phyloP scores from a whole-genome alignment of 176 grass and related monocot genomes.

The Oryza rufipogon region DNA sequence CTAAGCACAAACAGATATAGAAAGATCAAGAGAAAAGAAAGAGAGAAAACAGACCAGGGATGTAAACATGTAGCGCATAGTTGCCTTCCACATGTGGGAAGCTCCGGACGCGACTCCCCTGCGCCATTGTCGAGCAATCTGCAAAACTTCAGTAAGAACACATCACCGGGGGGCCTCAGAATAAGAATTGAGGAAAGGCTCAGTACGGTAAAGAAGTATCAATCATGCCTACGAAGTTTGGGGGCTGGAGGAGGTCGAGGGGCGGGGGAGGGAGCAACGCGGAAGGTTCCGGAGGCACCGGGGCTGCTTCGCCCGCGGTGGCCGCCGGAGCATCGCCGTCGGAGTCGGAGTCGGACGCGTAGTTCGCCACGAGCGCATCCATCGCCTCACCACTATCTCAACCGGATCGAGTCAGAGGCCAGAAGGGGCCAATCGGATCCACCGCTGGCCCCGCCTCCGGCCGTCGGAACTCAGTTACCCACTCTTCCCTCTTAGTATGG shows the following conservation, averaged over 20 bases:
- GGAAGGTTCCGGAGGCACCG: conserved; percentile 10
- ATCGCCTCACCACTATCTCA: conserved; percentile 21
- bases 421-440: neutral
- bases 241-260: conserved; percentile 74
- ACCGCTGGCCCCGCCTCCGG: no score
- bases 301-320: neutral
- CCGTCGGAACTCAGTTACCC: no score
- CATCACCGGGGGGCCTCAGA: conserved; percentile 17
- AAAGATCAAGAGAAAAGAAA: neutral
- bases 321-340: conserved; percentile 33
- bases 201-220: neutral
- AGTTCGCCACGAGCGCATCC: conserved; percentile 69
- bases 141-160: conserved; percentile 41
- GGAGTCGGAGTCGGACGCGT: conserved; percentile 65
- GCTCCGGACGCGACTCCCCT: conserved; percentile 75
- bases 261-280: conserved; percentile 65
- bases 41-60: conserved; percentile 56
- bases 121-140: conserved; percentile 70
- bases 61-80: conserved; percentile 82
- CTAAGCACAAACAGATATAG: neutral
- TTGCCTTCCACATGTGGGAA: conserved; percentile 89
- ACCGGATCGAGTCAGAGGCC: neutral
- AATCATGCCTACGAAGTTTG: conserved; percentile 68
- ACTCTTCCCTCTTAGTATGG: no score
- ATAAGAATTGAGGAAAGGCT: neutral